Conservation (phyloP, 495 filamentous ascomycete genomes). For the Xylaria cubensis region DNA sequence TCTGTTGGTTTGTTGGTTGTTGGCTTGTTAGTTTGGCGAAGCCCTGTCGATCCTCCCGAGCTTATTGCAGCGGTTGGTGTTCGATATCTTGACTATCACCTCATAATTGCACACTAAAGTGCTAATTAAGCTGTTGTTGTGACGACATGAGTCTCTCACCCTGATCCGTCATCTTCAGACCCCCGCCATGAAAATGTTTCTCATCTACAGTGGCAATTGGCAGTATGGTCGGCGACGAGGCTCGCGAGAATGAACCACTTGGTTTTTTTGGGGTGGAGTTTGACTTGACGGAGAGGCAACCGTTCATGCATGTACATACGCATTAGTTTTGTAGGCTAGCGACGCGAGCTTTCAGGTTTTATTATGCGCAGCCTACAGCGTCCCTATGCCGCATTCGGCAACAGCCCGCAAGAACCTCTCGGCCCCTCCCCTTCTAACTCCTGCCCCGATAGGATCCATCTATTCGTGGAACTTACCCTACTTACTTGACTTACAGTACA, state of each 20-base stretch:
- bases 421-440: slow-evolving; percentile 2
- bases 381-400: slow-evolving; percentile 18
- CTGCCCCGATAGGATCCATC: background rate
- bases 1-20: background rate
- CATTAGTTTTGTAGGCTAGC: slow-evolving; percentile 1
- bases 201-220: slow-evolving; percentile 9
- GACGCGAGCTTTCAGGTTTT: background rate
- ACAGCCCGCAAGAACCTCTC: slow-evolving; percentile 6
- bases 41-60: slow-evolving; percentile 7
- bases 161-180: background rate
- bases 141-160: background rate
- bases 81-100: background rate
- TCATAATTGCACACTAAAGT: background rate
- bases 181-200: background rate
- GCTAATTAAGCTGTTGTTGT: background rate
- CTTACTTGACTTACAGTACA: background rate
- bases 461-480: background rate
- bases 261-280: background rate
- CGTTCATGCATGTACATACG: slow-evolving; percentile 6
- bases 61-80: background rate
- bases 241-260: background rate
- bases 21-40: background rate
- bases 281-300: background rate
- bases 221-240: slow-evolving; percentile 15
- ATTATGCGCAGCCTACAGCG: background rate